Base-by-base conservation (phyloP, 495 filamentous ascomycete species). In the Arthonia radiata region DNA sequence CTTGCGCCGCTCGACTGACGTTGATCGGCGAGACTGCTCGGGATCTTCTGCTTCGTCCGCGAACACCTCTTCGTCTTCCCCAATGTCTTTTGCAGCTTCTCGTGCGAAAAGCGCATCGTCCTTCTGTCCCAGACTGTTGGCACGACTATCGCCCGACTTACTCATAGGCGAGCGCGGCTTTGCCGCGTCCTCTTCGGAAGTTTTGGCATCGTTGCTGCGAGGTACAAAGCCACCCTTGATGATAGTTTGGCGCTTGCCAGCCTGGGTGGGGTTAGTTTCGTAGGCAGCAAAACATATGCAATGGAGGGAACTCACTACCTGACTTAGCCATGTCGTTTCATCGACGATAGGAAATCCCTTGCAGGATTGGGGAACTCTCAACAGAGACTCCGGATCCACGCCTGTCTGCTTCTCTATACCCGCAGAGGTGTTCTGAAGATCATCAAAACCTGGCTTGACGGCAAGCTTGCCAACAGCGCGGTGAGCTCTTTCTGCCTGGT, bases 31-130 rank as follows among this genome's bases (percentile, higher is more conserved):
- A 4, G 53, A 49, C 18, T 59, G 52, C 8, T 68, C 59, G 25
- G 46, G 53, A 15, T 94, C 66, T 12, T 73, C 61, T 45, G 90
- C 89, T 51, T 94, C 89, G 8, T 69, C 73, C 0, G 81, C 67
- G 39, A 99, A 93, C 17, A 99, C 89, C 47, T 94, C 86, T 41
- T 99, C 86, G 37, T 86, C 80, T 36, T 93, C 86, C 33, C 68
- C 64, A 4, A 99, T 65, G 0, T 83, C 89, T 32, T 79, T 75
- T 6, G 89, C 83, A 23, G 92, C 70, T 44, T 99, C 86, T 26
- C 80, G 63, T 38, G 94, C 81, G 35, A 91, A 94, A 3, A 93
- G 46, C 6, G 80, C 79, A 42, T 92, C 80, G 33, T 83, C 79
- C 33, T 76, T 75, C 9, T 61, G 61, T 4, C 62, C 63, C 0